Percentiles rank a stretch among this genome's conserved stretches.
Evolutionary conservation across 1,284 basidiomycete species (phyloP).

Genomic region (Tilletia caries): DNA sequence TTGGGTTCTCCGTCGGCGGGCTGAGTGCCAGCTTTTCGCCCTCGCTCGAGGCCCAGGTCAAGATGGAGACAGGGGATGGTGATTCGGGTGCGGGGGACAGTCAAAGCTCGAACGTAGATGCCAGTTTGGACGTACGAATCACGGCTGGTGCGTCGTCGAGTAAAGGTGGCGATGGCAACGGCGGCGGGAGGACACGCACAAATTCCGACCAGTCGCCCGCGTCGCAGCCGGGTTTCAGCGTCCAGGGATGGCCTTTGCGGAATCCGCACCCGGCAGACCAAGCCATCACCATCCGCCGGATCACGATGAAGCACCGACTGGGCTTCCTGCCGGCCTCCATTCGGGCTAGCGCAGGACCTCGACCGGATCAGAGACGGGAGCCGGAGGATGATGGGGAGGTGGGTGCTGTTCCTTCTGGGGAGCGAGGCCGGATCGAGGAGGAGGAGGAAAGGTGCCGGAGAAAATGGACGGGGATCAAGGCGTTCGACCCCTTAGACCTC

Average conservation of each 20-base stretch:
- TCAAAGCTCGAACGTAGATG: neutral
- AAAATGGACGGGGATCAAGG: neutral
- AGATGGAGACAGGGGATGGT: neutral
- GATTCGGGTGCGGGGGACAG: too few relatives aligned
- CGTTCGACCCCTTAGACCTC: neutral
- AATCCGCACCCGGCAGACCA: constrained; percentile 9
- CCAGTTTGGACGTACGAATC: neutral
- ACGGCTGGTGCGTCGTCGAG: neutral
- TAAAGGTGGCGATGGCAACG: too few relatives aligned
- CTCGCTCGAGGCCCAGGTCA: neutral
- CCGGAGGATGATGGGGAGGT: neutral
- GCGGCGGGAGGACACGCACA: too few relatives aligned
- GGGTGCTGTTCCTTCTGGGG: too few relatives aligned
- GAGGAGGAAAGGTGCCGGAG: neutral
- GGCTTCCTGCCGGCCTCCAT: constrained; percentile 11
- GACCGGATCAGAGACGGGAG: neutral
- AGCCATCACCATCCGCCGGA: neutral
- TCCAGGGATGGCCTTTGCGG: neutral
- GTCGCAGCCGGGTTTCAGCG: neutral
- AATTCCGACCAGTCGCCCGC: too few relatives aligned
- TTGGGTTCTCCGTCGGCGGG: neutral
- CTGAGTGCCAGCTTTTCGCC: neutral
- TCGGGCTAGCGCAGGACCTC: neutral
- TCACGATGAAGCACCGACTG: constrained; percentile 11
- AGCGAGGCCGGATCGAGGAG: neutral